A percentile compares a stretch with the other conserved stretches of the same genome.
phyloP scores from a whole-genome alignment of 768 basidiomycete genomes.

The Suillus bovinus region DNA sequence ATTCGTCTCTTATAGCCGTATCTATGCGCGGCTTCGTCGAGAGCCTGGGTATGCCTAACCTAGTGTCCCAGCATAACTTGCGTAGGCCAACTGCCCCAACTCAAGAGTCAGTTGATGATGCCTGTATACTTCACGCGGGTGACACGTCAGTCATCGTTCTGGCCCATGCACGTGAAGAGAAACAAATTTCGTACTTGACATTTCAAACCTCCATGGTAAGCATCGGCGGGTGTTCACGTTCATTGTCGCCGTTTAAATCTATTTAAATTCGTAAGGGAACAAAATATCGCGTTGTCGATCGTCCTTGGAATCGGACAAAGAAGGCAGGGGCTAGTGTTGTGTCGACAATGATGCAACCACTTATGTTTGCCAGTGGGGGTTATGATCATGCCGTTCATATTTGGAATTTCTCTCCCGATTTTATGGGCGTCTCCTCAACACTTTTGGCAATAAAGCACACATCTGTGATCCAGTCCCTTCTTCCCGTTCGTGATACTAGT shows the following conservation, averaged over 20 bases:
- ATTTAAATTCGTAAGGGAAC: background rate
- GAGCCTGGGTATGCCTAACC: constrained; percentile 21
- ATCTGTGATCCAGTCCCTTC: constrained; percentile 43
- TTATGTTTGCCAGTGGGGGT: constrained; percentile 49
- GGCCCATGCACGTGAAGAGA: constrained; percentile 39
- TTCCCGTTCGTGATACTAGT: constrained; percentile 45
- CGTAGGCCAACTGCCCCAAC: constrained; percentile 23
- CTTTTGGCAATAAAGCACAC: constrained; percentile 43
- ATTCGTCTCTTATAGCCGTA: constrained; percentile 27
- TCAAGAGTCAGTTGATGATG: constrained; percentile 42
- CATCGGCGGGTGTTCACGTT: background rate
- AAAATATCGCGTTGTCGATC: constrained; percentile 15
- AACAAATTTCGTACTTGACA: constrained; percentile 32
- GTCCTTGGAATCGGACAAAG: constrained; percentile 37
- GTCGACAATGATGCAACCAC: constrained; percentile 40
- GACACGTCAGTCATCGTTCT: constrained; percentile 33
- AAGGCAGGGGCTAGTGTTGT: constrained; percentile 45
- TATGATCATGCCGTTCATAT: constrained; percentile 49
- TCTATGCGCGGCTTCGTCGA: constrained; percentile 43
- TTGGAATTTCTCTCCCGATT: constrained; percentile 42
- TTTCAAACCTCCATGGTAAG: background rate
- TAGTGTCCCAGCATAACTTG: constrained; percentile 19
- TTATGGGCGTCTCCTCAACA: constrained; percentile 31
- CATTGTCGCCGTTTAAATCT: background rate
- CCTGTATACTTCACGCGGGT: constrained; percentile 35